Evolutionary conservation across 495 filamentous ascomycete genomes (phyloP).

Genomic region (Penicillium ucsense): DNA sequence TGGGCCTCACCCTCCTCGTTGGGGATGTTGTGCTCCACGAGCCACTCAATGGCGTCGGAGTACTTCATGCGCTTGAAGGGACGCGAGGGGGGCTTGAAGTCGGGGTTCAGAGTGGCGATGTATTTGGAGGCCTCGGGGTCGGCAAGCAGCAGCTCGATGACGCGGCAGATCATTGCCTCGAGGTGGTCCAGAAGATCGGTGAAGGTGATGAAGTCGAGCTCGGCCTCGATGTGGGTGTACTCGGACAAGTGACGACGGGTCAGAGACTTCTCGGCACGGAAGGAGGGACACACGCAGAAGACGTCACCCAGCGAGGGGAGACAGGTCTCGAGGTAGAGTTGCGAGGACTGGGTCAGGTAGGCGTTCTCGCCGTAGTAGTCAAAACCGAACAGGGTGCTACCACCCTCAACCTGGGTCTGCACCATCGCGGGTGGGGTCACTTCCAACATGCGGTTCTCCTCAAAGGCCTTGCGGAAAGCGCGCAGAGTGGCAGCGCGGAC

Average conservation of each 20-base stretch:
- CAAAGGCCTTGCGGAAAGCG: slow-evolving; percentile 76
- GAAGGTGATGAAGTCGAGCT: slow-evolving; percentile 94
- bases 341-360: slow-evolving; percentile 93
- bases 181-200: slow-evolving; percentile 85
- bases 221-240: slow-evolving; percentile 95
- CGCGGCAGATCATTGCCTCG: slow-evolving; percentile 79
- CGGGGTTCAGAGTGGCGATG: slow-evolving; percentile 77
- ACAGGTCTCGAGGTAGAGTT: slow-evolving; percentile 96
- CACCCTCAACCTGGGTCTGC: slow-evolving; percentile 98
- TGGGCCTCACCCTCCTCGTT: slow-evolving; percentile 91
- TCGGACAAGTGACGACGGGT: slow-evolving; percentile 92
- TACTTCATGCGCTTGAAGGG: slow-evolving; percentile 97
- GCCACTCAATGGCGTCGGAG: slow-evolving; percentile 87
- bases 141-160: slow-evolving; percentile 64
- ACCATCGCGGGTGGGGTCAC: slow-evolving; percentile 93
- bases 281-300: slow-evolving; percentile 96
- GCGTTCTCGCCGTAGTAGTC: slow-evolving; percentile 92
- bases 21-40: slow-evolving; percentile 73
- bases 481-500: slow-evolving; percentile 75
- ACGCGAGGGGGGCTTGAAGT: slow-evolving; percentile 70
- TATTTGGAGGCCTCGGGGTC: slow-evolving; percentile 59
- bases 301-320: slow-evolving; percentile 85
- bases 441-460: slow-evolving; percentile 67
- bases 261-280: slow-evolving; percentile 92
- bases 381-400: slow-evolving; percentile 86